These are phyloP conservation scores for Anaeramoeba flamelloides DNA, from an alignment of 78 protist genomes.

Conservation along the genomic window DNA sequence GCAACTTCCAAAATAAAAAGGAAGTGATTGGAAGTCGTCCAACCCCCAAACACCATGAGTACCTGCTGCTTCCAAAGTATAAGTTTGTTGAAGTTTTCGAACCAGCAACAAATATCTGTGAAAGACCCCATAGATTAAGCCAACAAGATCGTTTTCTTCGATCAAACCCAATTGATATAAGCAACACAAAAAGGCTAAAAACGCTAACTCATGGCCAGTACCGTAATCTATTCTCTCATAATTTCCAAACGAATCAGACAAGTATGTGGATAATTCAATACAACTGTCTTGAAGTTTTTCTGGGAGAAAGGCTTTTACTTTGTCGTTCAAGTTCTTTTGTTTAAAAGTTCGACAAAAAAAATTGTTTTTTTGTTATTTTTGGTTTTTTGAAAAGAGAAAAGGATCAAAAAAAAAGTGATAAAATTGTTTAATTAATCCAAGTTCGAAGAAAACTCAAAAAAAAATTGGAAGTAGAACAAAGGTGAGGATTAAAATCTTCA, in stretches of 20 bases:
- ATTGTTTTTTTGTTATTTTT: too few species aligned
- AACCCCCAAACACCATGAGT: conserved; percentile 91
- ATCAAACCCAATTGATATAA: not conserved
- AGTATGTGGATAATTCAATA: conserved; percentile 56
- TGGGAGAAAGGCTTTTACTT: too few species aligned
- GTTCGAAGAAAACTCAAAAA: too few species aligned
- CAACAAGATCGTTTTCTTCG: not conserved
- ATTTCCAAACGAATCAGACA: conserved; percentile 60
- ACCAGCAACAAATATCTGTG: not conserved
- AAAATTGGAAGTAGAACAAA: too few species aligned
- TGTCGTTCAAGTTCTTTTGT: too few species aligned
- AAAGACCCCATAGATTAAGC: not conserved
- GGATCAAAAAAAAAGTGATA: too few species aligned
- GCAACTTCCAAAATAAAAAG: conserved; percentile 74
- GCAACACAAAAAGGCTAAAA: conserved; percentile 22
- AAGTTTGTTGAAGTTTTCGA: conserved; percentile 10
- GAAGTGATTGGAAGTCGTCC: conserved; percentile 85
- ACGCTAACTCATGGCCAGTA: conserved; percentile 82
- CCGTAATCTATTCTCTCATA: conserved; percentile 85
- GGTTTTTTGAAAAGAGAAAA: too few species aligned
- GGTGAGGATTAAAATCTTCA: too few species aligned
- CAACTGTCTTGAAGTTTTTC: too few species aligned
- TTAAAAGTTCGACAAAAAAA: too few species aligned
- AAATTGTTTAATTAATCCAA: too few species aligned
- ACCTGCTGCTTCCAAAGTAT: conserved; percentile 88